phyloP scores from a whole-genome alignment of 768 basidiomycete species.

The button mushroom (Agaricus bisporus) region DNA sequence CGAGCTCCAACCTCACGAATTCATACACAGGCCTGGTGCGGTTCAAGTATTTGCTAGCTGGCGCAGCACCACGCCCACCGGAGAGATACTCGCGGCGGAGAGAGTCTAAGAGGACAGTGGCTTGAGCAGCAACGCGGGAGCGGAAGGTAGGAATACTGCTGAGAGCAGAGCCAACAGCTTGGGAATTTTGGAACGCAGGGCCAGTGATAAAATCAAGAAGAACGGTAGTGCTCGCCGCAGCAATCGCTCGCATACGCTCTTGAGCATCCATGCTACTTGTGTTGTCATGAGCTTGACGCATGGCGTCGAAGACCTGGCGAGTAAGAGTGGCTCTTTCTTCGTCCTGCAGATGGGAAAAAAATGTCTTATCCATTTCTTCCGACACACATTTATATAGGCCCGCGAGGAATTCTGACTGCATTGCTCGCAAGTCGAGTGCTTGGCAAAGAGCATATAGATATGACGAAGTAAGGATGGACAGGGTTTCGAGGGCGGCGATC shows the following conservation, averaged over 20 bases:
- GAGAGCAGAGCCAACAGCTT: slow-evolving; percentile 24
- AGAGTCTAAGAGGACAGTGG: slow-evolving; percentile 36
- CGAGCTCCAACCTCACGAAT: slow-evolving; percentile 64
- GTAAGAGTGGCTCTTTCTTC: slow-evolving; percentile 26
- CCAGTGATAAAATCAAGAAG: slow-evolving; percentile 60
- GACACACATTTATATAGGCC: slow-evolving; percentile 40
- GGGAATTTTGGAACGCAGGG: slow-evolving; percentile 24
- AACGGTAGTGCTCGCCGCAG: slow-evolving; percentile 50
- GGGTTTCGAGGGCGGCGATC: slow-evolving; percentile 69
- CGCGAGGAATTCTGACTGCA: slow-evolving; percentile 59
- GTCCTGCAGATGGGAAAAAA: slow-evolving; percentile 32
- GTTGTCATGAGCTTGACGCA: slow-evolving; percentile 51
- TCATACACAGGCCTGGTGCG: slow-evolving; percentile 71
- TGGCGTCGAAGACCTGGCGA: slow-evolving; percentile 31
- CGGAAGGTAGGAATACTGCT: slow-evolving; percentile 49
- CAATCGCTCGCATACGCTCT: slow-evolving; percentile 67
- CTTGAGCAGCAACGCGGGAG: slow-evolving; percentile 40
- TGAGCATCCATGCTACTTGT: slow-evolving; percentile 69
- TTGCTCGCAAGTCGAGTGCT: slow-evolving; percentile 76
- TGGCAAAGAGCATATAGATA: slow-evolving; percentile 74
- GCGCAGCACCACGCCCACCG: slow-evolving; percentile 53
- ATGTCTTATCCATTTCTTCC: slow-evolving; percentile 43
- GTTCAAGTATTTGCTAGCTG: slow-evolving; percentile 62
- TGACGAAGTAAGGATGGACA: slow-evolving; percentile 66
- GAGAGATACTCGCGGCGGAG: slow-evolving; percentile 53